Base-by-base conservation (phyloP, 2,329 filamentous ascomycete species). In the Alternaria sp. region DNA sequence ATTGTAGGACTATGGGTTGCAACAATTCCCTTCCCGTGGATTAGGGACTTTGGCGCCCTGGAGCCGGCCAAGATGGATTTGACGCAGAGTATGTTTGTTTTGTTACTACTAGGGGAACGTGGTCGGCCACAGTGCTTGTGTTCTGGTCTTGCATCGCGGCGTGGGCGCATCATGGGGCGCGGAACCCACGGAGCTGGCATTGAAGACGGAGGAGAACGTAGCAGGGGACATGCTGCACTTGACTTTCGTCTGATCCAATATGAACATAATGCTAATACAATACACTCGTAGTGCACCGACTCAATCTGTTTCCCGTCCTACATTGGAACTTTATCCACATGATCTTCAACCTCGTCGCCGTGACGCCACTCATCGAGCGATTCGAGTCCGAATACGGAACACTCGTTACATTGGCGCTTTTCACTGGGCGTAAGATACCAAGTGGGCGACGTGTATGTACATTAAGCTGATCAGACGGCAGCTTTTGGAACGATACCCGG, bases 381-480 rank as follows among this genome's bases (percentile, higher is more conserved):
- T 99, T 98, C 80, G 96, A 99, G 83, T 87, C 88, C 66, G 95
- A 97, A 79, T 90, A 96, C 80, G 96, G 96, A 56, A 98, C 95
- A 8, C 84, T 98, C 75, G 93, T 93, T 25, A 91, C 93, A n/a
- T 79, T 97, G 67, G 88, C 92, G 36, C 85, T 98, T 56, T 97
- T 98, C 79, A 88, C 96, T 74, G 96, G 96, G 61, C 94, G 93
- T 97, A 85, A 84, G 93, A 28, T 61, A 46, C 6, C 43, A 19
- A 11, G 17, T n/a, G 9, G 10, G 28, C 30, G 15, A 30, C 17
- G 23, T 11, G n/a, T n/a, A 51, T n/a, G 73, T 93, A 91, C 90
- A 36, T 21, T 9, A 21, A 30, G 52, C 67, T 79, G 66, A 79
- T 69, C 55, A 47, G 23, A 59, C 30, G 46, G 49, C 61, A 81